Percentiles rank a stretch among this genome's conserved stretches.
Conservation (phyloP, 2,329 filamentous ascomycete genomes). For the Fusarium caatingaense region DNA sequence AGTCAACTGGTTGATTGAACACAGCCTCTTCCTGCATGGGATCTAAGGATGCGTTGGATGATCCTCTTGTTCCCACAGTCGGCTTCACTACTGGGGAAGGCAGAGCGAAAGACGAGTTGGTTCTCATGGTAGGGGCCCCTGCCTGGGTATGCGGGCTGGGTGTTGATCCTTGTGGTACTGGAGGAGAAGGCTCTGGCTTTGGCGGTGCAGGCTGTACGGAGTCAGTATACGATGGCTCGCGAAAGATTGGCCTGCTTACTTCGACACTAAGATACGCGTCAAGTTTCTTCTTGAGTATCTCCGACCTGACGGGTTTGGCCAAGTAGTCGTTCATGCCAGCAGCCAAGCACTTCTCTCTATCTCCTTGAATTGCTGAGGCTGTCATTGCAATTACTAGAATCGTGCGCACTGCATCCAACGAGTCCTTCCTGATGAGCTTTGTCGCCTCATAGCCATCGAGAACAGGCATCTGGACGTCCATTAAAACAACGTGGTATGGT, state of each 20-base stretch:
- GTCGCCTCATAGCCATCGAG: conserved; percentile 94
- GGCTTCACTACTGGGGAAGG: conserved; percentile 15
- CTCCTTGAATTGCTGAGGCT: conserved; percentile 91
- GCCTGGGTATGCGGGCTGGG: conserved; percentile 22
- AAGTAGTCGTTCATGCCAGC: conserved; percentile 98
- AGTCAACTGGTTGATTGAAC: conserved; percentile 50
- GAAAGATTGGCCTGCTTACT: conserved; percentile 35
- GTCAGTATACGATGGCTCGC: conserved; percentile 15
- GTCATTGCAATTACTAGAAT: conserved; percentile 98
- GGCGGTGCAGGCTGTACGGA: conserved; percentile 22
- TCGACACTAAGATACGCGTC: conserved; percentile 63
- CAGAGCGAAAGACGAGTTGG: conserved; percentile 20
- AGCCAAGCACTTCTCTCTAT: conserved; percentile 93
- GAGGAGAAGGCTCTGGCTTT: conserved; percentile 15
- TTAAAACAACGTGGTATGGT: conserved; percentile 90
- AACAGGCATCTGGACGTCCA: conserved; percentile 97
- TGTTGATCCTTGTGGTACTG: conserved; percentile 4
- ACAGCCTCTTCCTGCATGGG: conserved; percentile 50
- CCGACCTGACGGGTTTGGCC: conserved; percentile 92
- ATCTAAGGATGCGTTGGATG: conserved; percentile 36
- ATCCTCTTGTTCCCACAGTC: background rate
- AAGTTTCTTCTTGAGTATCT: conserved; percentile 86
- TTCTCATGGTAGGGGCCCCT: conserved; percentile 9
- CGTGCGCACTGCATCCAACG: conserved; percentile 79
- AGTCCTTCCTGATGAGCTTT: conserved; percentile 80